phyloP scores from a whole-genome alignment of 1,139 yeast genomes.

The Scheffersomyces titani region DNA sequence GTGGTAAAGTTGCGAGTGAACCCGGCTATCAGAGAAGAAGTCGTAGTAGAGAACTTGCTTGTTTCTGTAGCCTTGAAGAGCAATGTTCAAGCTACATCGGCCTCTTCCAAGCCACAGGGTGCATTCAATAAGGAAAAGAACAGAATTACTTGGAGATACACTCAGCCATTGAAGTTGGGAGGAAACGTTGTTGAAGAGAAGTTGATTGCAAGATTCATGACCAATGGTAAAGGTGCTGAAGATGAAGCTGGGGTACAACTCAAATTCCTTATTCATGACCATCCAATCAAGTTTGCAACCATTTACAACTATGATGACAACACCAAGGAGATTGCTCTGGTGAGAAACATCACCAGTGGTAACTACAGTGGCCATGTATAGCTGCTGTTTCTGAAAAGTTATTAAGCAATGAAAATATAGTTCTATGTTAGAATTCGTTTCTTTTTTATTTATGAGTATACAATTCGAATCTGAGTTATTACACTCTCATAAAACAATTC shows the following conservation, averaged over 20 bases:
- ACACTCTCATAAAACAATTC: background rate
- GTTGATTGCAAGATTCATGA: conserved; percentile 70
- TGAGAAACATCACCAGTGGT: conserved; percentile 38
- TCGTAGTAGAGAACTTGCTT: conserved; percentile 60
- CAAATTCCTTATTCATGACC: conserved; percentile 49
- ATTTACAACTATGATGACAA: conserved; percentile 21
- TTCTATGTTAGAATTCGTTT: background rate
- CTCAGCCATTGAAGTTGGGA: conserved; percentile 47
- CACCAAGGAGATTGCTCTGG: conserved; percentile 27
- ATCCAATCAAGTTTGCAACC: conserved; percentile 24
- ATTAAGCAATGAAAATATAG: background rate
- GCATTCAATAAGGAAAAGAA: conserved; percentile 81
- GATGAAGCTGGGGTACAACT: conserved; percentile 71
- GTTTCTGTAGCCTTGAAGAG: conserved; percentile 62
- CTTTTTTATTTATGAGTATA: background rate
- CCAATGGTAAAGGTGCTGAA: conserved; percentile 62
- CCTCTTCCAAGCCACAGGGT: conserved; percentile 89
- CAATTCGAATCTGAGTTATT: background rate
- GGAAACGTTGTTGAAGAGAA: conserved; percentile 49
- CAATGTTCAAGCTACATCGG: conserved; percentile 56
- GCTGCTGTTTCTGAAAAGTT: background rate
- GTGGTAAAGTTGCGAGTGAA: conserved; percentile 69
- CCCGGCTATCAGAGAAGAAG: conserved; percentile 32
- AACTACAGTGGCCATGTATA: conserved; percentile 33
- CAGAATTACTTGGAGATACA: conserved; percentile 82